Conservation (phyloP, 164 flowering plant species). For the Nymphaea thermarum region DNA sequence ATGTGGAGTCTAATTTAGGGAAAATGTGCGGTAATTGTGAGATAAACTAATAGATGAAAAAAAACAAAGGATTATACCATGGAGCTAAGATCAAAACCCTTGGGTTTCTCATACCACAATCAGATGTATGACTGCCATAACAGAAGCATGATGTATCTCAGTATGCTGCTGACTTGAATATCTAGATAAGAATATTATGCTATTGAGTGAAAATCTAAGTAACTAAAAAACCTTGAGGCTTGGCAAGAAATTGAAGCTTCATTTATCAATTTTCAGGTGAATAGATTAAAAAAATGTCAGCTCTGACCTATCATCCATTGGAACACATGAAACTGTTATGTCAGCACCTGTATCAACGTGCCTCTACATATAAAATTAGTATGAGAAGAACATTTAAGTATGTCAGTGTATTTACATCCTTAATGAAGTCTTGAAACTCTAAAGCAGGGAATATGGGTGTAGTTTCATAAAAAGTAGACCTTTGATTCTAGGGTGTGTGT, state of each 20-base stretch:
- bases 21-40: too few relatives aligned
- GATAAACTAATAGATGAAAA: too few relatives aligned
- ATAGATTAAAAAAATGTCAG: background rate
- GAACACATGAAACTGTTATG: constrained; percentile 86
- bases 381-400: too few relatives aligned
- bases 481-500: too few relatives aligned
- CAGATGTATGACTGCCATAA: constrained; percentile 80
- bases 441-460: too few relatives aligned
- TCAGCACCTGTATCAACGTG: constrained; percentile 87
- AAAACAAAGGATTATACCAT: constrained; percentile 34
- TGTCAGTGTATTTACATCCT: too few relatives aligned
- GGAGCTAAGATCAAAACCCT: constrained; percentile 58
- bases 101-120: constrained; percentile 93
- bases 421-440: too few relatives aligned
- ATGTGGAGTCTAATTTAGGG: too few relatives aligned
- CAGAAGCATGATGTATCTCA: background rate
- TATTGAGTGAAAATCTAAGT: background rate
- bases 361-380: constrained; percentile 41
- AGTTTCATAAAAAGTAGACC: too few relatives aligned
- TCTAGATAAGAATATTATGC: background rate
- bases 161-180: background rate
- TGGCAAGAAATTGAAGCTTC: background rate
- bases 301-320: constrained; percentile 76
- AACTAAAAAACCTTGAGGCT: background rate
- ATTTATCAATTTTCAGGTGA: background rate